phyloP scores from a whole-genome alignment of 1,284 basidiomycete genomes.

The Rhodotorula sp. region DNA sequence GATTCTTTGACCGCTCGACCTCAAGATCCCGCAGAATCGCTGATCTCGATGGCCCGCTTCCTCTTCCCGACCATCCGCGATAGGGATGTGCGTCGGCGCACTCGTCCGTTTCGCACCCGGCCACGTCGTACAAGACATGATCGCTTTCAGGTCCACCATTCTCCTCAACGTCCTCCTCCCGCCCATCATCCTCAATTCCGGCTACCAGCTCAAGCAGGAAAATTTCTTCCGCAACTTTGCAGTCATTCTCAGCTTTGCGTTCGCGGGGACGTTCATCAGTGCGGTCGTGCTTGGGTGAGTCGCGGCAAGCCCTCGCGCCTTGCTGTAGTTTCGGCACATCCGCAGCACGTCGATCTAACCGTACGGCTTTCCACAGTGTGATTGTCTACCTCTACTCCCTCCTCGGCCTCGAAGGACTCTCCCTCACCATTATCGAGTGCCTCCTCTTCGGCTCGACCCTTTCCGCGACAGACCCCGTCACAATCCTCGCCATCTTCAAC shows the following conservation, averaged over 20 bases:
- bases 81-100: constrained; percentile 87
- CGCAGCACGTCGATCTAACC: neutral
- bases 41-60: neutral
- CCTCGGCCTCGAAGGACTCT: constrained; percentile 80
- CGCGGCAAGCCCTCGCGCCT: constrained; percentile 25
- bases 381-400: constrained; percentile 93
- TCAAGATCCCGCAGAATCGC: too few relatives aligned
- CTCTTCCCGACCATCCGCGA: too few relatives aligned
- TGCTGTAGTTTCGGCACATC: neutral
- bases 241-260: constrained; percentile 89
- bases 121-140: constrained; percentile 92
- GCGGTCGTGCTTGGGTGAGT: constrained; percentile 91
- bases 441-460: constrained; percentile 94
- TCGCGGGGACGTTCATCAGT: constrained; percentile 93
- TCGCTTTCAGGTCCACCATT: constrained; percentile 77
- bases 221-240: constrained; percentile 98
- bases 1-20: too few relatives aligned
- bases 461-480: constrained; percentile 96
- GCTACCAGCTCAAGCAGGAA: constrained; percentile 95
- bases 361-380: constrained; percentile 59
- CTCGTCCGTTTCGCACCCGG: constrained; percentile 87
- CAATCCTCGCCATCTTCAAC: constrained; percentile 97
- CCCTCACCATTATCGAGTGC: constrained; percentile 81
- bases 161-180: constrained; percentile 98
- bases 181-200: constrained; percentile 96